Evolutionary conservation across 2,329 filamentous ascomycete species (phyloP).

Genomic region (Trichoderma sp.): DNA sequence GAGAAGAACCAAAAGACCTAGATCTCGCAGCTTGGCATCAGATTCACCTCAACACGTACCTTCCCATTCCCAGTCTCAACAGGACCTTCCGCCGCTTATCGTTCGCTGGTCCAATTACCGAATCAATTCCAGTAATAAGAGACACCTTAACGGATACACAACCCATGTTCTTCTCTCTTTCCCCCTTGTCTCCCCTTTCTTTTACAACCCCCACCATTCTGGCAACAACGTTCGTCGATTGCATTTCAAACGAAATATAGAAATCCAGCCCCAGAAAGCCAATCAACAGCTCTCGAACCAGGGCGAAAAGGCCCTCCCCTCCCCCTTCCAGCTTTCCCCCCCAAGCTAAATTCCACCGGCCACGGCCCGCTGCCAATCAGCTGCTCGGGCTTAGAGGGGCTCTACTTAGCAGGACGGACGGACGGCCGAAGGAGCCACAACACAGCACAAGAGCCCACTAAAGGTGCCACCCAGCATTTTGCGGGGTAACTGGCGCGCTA

Average conservation of each 20-base stretch:
- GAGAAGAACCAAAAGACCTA: no score
- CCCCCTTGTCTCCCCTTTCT: not conserved
- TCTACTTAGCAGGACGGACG: not conserved
- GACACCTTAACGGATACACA: not conserved
- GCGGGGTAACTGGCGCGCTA: constrained; percentile 25
- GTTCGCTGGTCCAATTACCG: constrained; percentile 17
- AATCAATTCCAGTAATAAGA: constrained; percentile 26
- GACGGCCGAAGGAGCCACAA: not conserved
- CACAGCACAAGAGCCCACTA: constrained; percentile 1
- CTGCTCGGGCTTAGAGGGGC: not conserved
- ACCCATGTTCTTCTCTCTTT: not conserved
- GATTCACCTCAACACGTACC: no score
- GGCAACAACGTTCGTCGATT: no score
- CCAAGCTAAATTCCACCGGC: constrained; percentile 25
- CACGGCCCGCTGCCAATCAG: constrained; percentile 30
- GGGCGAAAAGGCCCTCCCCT: not conserved
- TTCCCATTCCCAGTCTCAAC: not conserved
- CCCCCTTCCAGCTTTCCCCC: no score
- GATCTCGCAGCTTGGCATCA: not conserved
- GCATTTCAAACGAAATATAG: not conserved
- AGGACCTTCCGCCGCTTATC: constrained; percentile 1
- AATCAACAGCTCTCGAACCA: constrained; percentile 1
- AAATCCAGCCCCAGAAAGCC: constrained; percentile 3
- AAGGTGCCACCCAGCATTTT: constrained; percentile 26
- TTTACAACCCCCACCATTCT: no score